A percentile compares a stretch with the other conserved stretches of the same genome.
These are phyloP conservation scores for Heliamphora pulchella DNA, from an alignment of 179 eudicot species.

Conservation along the genomic window DNA sequence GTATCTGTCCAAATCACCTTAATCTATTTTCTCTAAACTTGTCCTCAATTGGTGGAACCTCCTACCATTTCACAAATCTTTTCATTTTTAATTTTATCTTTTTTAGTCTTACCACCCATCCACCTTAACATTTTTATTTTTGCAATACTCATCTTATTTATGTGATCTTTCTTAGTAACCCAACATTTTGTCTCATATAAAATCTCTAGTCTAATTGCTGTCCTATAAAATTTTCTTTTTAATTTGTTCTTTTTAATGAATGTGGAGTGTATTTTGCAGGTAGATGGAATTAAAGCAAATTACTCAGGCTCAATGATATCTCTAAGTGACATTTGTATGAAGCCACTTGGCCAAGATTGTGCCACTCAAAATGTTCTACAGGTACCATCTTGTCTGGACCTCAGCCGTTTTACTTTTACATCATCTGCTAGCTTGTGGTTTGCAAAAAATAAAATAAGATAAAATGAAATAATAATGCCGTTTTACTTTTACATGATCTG, in stretches of 20 bases:
- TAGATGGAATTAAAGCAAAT: constrained; percentile 82
- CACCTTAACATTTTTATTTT: no score
- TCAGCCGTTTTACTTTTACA: background rate
- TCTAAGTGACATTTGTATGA: constrained; percentile 80
- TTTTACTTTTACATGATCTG: background rate
- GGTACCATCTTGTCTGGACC: constrained; percentile 32
- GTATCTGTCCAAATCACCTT: no score
- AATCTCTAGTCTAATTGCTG: background rate
- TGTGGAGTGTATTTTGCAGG: constrained; percentile 36
- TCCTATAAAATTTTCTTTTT: background rate
- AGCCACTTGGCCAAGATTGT: constrained; percentile 97
- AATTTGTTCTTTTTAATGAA: background rate
- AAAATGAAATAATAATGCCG: background rate
- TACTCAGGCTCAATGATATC: constrained; percentile 67
- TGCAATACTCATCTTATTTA: no score
- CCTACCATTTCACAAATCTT: no score
- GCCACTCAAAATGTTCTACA: constrained; percentile 95
- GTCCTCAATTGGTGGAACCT: no score
- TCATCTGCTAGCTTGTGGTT: background rate
- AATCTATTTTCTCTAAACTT: no score
- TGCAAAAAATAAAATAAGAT: background rate
- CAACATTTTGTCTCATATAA: no score
- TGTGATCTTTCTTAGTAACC: no score
- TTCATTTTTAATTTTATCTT: no score
- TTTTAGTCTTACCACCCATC: no score